Evolutionary conservation across 2,329 filamentous ascomycete species (phyloP).

Genomic region (Fusarium longipes): DNA sequence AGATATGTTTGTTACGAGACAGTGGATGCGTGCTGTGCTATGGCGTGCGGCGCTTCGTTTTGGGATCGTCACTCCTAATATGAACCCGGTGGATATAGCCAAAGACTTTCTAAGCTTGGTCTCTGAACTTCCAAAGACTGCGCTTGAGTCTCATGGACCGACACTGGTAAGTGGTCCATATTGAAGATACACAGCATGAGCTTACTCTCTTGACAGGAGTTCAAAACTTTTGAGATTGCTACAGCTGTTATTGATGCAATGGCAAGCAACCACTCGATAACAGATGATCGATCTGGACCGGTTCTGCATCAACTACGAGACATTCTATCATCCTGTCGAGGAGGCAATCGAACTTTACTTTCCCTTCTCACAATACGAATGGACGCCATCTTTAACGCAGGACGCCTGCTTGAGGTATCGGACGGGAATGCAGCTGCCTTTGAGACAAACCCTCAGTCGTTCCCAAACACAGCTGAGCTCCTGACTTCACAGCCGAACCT

Average conservation of each 20-base stretch:
- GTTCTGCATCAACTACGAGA: conserved; percentile 54
- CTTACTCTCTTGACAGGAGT: conserved; percentile 47
- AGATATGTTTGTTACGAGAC: conserved; percentile 61
- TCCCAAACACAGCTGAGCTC: conserved; percentile 31
- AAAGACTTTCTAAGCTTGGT: conserved; percentile 59
- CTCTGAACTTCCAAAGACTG: conserved; percentile 56
- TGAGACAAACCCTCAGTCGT: conserved; percentile 25
- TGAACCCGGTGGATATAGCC: conserved; percentile 58
- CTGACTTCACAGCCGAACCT: conserved; percentile 34
- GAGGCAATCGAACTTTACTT: conserved; percentile 56
- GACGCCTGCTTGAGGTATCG: conserved; percentile 19
- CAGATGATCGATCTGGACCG: conserved; percentile 47
- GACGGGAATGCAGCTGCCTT: conserved; percentile 22
- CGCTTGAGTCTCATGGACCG: conserved; percentile 62
- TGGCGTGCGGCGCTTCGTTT: conserved; percentile 56
- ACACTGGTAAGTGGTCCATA: conserved; percentile 50
- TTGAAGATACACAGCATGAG: rapidly evolving
- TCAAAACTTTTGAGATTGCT: conserved; percentile 61
- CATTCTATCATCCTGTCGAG: conserved; percentile 56
- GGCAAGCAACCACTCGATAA: conserved; percentile 42
- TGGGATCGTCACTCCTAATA: conserved; percentile 46
- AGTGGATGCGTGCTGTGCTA: conserved; percentile 63
- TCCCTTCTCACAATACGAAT: conserved; percentile 50
- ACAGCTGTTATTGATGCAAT: conserved; percentile 57
- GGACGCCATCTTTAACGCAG: conserved; percentile 39